Evolutionary conservation across 164 flowering plant species (phyloP).

Genomic region (Tetrastigma voinierianum): DNA sequence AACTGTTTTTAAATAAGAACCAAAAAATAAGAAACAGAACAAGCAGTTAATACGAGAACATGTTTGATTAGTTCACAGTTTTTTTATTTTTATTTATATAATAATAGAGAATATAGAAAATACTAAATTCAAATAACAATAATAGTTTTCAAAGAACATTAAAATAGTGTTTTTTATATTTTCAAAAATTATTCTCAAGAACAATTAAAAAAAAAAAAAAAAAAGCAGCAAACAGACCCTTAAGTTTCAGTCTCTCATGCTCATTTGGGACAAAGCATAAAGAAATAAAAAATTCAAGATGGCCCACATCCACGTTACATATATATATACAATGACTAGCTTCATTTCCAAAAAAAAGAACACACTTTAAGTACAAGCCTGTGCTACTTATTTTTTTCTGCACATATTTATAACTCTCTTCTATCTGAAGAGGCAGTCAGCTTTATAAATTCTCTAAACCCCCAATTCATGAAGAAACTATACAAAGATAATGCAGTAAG

Average conservation of each 20-base stretch:
- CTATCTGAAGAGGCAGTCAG: constrained; percentile 12
- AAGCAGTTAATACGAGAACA: too few species aligned
- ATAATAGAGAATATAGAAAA: too few species aligned
- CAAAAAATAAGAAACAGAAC: too few species aligned
- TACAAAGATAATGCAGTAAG: neutral
- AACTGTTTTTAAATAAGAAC: too few species aligned
- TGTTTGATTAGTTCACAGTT: too few species aligned
- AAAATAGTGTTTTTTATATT: too few species aligned
- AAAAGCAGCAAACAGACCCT: too few species aligned
- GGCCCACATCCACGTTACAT: neutral
- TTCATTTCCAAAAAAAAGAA: constrained; percentile 9
- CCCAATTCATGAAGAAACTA: neutral
- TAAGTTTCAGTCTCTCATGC: neutral
- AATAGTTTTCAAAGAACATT: too few species aligned
- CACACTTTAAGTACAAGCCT: constrained; percentile 14
- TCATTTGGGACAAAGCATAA: neutral
- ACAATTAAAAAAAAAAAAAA: too few species aligned
- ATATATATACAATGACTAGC: constrained; percentile 4
- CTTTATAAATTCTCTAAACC: constrained; percentile 4
- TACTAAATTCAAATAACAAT: too few species aligned
- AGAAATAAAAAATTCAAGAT: neutral
- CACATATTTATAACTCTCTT: neutral
- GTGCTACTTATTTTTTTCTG: constrained; percentile 1
- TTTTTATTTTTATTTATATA: too few species aligned
- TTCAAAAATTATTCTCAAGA: too few species aligned